Base-by-base conservation (phyloP, 768 basidiomycete species). In the Hericium coralloides region DNA sequence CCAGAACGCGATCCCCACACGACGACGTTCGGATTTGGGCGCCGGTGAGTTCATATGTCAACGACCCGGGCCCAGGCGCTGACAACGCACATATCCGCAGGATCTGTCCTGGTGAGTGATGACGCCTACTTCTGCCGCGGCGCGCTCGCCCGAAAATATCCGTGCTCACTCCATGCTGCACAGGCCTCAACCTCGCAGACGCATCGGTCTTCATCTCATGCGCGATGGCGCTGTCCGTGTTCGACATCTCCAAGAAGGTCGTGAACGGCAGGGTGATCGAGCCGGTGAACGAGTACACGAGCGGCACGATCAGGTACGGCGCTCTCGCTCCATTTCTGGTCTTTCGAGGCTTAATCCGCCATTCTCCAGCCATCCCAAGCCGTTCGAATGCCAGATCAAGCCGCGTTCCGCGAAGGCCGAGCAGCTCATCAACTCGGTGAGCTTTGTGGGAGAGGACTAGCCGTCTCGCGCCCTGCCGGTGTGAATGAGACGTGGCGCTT, bases 151-250 rank as follows among this genome's bases (percentile, higher is more conserved):
- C 18, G 2, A 20, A 45, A 45, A 20, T 45, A 18, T 45, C 20
- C n/a, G 43, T 45, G 20, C 20, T 45, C n/a, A 45, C 17, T 31
- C 31, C n/a, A 45, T 20, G 43, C 43, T 67, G 65, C 49, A 59
- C 64, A 12, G 61, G 63, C 2, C 51, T 38, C 26, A 47, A 63
- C 31, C 52, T 63, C 37, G 65, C 65, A 1, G 59, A 65, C 2
- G 53, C 61, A 9, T 62, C 57, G 25, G 17, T 64, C 38, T 65
- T 38, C 49, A 60, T 66, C 41, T 60, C 56, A 9, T 50, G 50
- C 4, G 54, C 65, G 17, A 58, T 53, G 9, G 38, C 61, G n/a
- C 55, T 66, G n/a, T 52, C 49, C 12, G 23, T 50, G 7, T 50
- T 25, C 49, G 26, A 50, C 49, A 50, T 50, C 18, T 23, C 22